These are phyloP conservation scores for Cephalotrichum gorgonifer DNA, from an alignment of 2,329 filamentous ascomycete species.

Conservation along the genomic window DNA sequence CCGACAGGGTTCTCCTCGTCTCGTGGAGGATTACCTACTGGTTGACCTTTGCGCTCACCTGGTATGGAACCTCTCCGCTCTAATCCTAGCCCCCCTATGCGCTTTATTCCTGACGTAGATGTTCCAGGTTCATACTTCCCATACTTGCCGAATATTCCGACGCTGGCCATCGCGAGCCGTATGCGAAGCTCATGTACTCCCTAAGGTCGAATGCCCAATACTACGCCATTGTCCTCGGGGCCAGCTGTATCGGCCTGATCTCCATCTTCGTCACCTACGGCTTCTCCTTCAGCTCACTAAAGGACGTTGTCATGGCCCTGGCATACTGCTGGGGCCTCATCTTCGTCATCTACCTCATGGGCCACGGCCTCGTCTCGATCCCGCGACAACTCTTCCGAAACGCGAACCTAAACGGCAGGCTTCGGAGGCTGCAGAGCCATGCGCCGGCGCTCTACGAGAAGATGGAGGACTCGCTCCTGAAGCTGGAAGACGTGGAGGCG, in stretches of 20 bases:
- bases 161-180: constrained; percentile 81
- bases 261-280: constrained; percentile 78
- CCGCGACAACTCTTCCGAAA: constrained; percentile 72
- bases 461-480: constrained; percentile 72
- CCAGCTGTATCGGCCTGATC: constrained; percentile 60
- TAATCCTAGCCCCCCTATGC: not conserved
- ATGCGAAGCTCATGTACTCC: constrained; percentile 72
- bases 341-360: constrained; percentile 94
- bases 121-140: constrained; percentile 72
- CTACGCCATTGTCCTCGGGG: constrained; percentile 67
- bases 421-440: constrained; percentile 65
- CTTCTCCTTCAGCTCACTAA: constrained; percentile 61
- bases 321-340: constrained; percentile 90
- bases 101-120: not conserved
- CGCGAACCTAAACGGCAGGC: constrained; percentile 61
- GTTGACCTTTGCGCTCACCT: constrained; percentile 91
- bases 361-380: constrained; percentile 87
- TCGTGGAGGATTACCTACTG: constrained; percentile 95
- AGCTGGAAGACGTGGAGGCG: constrained; percentile 69
- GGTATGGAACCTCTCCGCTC: constrained; percentile 41
- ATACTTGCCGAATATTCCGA: constrained; percentile 92
- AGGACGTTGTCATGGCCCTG: constrained; percentile 81
- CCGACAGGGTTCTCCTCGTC: constrained; percentile 66
- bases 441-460: constrained; percentile 80
- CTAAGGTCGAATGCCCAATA: constrained; percentile 82